Base-by-base conservation (phyloP, 23 red algal genomes). In the Gracilaria caudata region DNA sequence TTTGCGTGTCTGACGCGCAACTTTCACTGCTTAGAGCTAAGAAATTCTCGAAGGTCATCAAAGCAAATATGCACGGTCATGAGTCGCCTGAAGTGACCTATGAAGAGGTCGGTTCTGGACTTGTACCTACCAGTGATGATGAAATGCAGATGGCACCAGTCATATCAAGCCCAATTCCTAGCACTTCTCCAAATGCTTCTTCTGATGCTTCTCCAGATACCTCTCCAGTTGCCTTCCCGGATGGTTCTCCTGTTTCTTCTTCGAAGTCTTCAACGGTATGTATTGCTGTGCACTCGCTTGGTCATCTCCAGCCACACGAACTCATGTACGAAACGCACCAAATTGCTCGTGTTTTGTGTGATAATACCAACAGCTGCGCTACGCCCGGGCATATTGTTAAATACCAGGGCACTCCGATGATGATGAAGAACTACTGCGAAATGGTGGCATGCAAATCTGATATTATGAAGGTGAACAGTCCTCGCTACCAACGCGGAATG, bases 391-490 rank as follows among this genome's bases (percentile, higher is more conserved):
- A 83, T 34, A 83, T 83, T 14, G 79, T 83, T 17, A 3, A 60
- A 24, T 83, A 58, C 33, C 34, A 68, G 16, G 36, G 20, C 14
- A 38, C 35, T 16, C 33, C 79, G 35, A 83, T 83, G 79, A 83
- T 64, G 60, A 83, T 83, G 79, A 83, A 33, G 46, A 83, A 36
- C 13, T 83, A 83, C 26, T 83, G 79, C 33, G 28, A 23, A 8
- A 21, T 55, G 7, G 56, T 68, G 16, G 19, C 10, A 38, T 83
- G 79, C 28, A 44, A 46, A 66, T 1, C 19, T 4, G 57, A 53
- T 10, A 68, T 83, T 8, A 83, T 83, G 79, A 13, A 68, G 1
- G 79, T 83, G n/a, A 83, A 83, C 79, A 83, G 79, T 38, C 55
- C 57, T 24, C 53, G 79, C 16, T 83, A 58, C 21, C 11, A 43